Base-by-base conservation (phyloP, 805 yeast species). In the Wickerhamomyces sydowiorum region DNA sequence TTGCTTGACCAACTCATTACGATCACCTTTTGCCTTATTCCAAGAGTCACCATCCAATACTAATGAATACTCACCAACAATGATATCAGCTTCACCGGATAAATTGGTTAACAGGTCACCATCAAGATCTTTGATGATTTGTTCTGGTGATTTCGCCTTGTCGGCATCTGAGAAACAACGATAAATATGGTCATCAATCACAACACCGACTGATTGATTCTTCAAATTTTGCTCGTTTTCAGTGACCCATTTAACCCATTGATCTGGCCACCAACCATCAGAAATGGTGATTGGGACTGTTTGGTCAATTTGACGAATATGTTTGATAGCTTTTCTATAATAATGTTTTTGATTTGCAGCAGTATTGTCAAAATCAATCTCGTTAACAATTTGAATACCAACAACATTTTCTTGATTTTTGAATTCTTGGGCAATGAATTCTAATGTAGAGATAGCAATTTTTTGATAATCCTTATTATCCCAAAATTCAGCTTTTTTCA, bases 231-330 rank as follows among this genome's bases (percentile, higher is more conserved):
- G 64, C 29, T 73, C 71, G 27, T 64, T 56, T 38, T 72, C 72
- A 34, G 54, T 47, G 8, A 87, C 60, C 81, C 84, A 86, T 46
- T 78, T 67, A 20, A 73, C 80, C 86, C 89, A 86, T 56, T 78
- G 86, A 49, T 75, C 75, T 5, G 93, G 75, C 81, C 88, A 82
- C 98, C 98, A 93, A 3, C 96, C 96, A 59, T 91, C 98, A 2
- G 96, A 86, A 28, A 91, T 84, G 15, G 85, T 66, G 6, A 91
- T 68, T 0, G 96, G 96, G 27, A 88, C 62, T 2, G 61, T 61
- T 1, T 60, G 37, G 55, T 86, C 83, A 14, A 69, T 66, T 18
- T 61, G 57, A 24, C 91, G 69, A 34, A 91, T 81, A 32, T 72
- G 70, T 27, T 69, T 66, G 29, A 78, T 66, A 0, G 95, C 95